phyloP scores from a whole-genome alignment of 2,329 filamentous ascomycete genomes.

The Paradendryphiella salina region DNA sequence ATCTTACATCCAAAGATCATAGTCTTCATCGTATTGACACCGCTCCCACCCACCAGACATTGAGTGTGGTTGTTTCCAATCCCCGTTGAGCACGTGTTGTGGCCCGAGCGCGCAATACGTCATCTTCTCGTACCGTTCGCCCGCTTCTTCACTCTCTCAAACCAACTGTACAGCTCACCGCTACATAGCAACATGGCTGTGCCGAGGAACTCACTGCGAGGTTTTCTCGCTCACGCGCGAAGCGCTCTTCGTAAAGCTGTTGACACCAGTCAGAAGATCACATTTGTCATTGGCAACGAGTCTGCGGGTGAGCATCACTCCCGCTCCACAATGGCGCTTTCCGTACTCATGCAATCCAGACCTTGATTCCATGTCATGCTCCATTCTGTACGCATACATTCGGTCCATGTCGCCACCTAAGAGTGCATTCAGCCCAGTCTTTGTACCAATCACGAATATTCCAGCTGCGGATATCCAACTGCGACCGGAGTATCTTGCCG shows the following conservation, averaged over 20 bases:
- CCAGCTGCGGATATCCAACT: slow-evolving; percentile 67
- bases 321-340: slow-evolving; percentile 1
- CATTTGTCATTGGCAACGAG: slow-evolving; percentile 59
- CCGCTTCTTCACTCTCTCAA: slow-evolving; percentile 4
- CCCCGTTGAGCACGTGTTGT: slow-evolving; percentile 13
- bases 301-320: slow-evolving; percentile 49
- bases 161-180: slow-evolving; percentile 15
- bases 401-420: slow-evolving; percentile 60
- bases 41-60: neutral
- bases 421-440: slow-evolving; percentile 55
- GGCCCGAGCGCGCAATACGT: slow-evolving; percentile 22
- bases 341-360: slow-evolving; percentile 55
- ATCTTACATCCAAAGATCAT: neutral
- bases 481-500: slow-evolving; percentile 71
- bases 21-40: neutral
- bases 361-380: slow-evolving; percentile 77
- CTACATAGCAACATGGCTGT: slow-evolving; percentile 42
- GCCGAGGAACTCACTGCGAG: slow-evolving; percentile 52
- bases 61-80: neutral
- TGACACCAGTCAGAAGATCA: slow-evolving; percentile 48
- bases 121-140: slow-evolving; percentile 12
- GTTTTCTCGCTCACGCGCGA: slow-evolving; percentile 54
- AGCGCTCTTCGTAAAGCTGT: slow-evolving; percentile 48
- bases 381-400: slow-evolving; percentile 74
- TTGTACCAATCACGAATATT: slow-evolving; percentile 75